Base-by-base conservation (phyloP, 163 green algal genomes). In the Picocystis sp. region DNA sequence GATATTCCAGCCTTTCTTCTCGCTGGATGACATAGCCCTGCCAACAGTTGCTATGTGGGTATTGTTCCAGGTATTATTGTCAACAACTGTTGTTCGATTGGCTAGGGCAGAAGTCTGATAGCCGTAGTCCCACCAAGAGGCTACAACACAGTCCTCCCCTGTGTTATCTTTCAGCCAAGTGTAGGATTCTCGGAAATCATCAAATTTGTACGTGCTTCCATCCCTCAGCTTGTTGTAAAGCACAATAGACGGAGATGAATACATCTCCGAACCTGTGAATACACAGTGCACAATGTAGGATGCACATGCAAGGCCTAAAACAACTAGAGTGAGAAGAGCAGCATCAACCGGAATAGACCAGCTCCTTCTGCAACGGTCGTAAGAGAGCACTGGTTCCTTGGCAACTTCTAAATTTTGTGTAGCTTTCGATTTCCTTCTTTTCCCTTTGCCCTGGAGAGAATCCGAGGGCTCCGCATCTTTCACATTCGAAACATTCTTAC, bases 21-120 rank as follows among this genome's bases (percentile, higher is more conserved):
- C 85, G 17, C 74, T 69, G 21, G 66, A 82, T 11, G 77, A 53
- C 87, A 96, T 94, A 9, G 87, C 87, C 3, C 78, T 63, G 14
- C 73, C 82, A 22, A 95, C 82, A 2, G 86, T 94, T n/a, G 89
- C 89, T 52, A 98, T 98, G 77, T 98, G 89, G 0, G 81, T 95
- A 74, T 94, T 97, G 79, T 98, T 98, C 89, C 89, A 98, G 11
- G 89, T 98, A 76, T 98, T 98, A 83, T 97, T 97, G 76, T 98
- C 89, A 51, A 96, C 89, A 10, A 98, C 79, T 43, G 94, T 75
- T 15, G 85, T 97, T 53, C 88, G 66, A 73, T 97, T 95, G 58
- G 76, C 84, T 81, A 98, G 97, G 46, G 79, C 86, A 8, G 89
- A 92, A 48, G 92, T 94, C 73, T 98, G 87, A 64, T 97, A 97